Evolutionary conservation across 345 rosid genomes (phyloP).

Genomic region (Chamaenerion angustifolium): DNA sequence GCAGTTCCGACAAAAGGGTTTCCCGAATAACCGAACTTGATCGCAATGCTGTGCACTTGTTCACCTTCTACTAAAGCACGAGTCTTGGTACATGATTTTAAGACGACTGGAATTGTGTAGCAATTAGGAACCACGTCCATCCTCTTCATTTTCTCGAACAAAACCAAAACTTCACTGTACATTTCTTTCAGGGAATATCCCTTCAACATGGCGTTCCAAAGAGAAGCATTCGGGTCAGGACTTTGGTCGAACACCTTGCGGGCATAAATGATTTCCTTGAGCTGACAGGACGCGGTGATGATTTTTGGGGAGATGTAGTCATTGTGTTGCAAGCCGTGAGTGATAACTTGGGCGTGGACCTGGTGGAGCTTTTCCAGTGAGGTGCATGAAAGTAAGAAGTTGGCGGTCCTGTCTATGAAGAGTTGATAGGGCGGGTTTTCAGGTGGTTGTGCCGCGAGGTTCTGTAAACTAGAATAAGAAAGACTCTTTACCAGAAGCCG

Average conservation of each 20-base stretch:
- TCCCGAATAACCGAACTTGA: constrained; percentile 45
- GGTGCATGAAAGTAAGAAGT: constrained; percentile 48
- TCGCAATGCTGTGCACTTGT: constrained; percentile 44
- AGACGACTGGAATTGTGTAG: constrained; percentile 54
- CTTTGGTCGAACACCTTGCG: constrained; percentile 60
- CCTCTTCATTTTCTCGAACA: constrained; percentile 39
- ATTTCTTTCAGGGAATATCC: constrained; percentile 29
- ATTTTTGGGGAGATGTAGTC: constrained; percentile 36
- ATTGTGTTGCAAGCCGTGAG: constrained; percentile 25
- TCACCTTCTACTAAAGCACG: constrained; percentile 43
- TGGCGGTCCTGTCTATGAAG: constrained; percentile 41
- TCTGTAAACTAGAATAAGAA: background rate
- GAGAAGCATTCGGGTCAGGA: constrained; percentile 24
- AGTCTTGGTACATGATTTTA: constrained; percentile 45
- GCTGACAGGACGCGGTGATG: constrained; percentile 8
- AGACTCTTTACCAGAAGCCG: too few species aligned
- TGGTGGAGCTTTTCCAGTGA: constrained; percentile 40
- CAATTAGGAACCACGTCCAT: constrained; percentile 39
- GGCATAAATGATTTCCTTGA: constrained; percentile 29
- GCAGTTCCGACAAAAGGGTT: constrained; percentile 40
- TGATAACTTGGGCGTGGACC: constrained; percentile 34
- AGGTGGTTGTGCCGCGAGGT: background rate
- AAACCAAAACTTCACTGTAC: constrained; percentile 23
- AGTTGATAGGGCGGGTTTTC: constrained; percentile 13
- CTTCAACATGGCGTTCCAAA: constrained; percentile 57